Evolutionary conservation across 208 protist species (phyloP).

Genomic region (Wallacemonas sp.): DNA sequence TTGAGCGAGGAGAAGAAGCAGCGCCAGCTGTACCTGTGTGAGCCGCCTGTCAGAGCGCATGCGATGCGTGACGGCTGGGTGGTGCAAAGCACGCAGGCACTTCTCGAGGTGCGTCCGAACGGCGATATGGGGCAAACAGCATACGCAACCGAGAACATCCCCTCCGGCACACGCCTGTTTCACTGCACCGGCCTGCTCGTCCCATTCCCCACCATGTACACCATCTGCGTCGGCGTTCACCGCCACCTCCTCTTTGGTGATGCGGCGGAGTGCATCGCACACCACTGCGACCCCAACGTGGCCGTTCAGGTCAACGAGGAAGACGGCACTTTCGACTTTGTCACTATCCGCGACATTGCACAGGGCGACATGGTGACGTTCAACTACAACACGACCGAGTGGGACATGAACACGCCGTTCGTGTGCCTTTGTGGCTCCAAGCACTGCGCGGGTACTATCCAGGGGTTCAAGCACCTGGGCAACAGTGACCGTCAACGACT

Average conservation of each 20-base stretch:
- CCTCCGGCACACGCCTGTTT: constrained; percentile 51
- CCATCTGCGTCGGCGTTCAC: constrained; percentile 74
- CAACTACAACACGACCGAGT: constrained; percentile 90
- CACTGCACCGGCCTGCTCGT: constrained; percentile 72
- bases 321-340: constrained; percentile 68
- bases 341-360: constrained; percentile 56
- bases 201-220: constrained; percentile 90
- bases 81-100: constrained; percentile 50
- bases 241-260: constrained; percentile 84
- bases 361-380: constrained; percentile 83
- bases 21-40: constrained; percentile 68
- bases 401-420: constrained; percentile 86
- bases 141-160: constrained; percentile 56
- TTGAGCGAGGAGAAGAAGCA: constrained; percentile 69
- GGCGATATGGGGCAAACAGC: constrained; percentile 86
- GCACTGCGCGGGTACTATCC: constrained; percentile 54
- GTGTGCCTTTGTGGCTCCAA: constrained; percentile 77
- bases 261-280: constrained; percentile 86
- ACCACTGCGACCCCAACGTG: constrained; percentile 89
- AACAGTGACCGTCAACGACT: constrained; percentile 66
- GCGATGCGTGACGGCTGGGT: constrained; percentile 85
- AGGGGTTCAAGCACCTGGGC: constrained; percentile 70
- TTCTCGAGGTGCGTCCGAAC: constrained; percentile 67
- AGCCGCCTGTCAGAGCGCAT: constrained; percentile 77
- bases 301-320: constrained; percentile 50